Base-by-base conservation (phyloP, 1,139 yeast genomes). In the Lodderomyces orthopsilosis region DNA sequence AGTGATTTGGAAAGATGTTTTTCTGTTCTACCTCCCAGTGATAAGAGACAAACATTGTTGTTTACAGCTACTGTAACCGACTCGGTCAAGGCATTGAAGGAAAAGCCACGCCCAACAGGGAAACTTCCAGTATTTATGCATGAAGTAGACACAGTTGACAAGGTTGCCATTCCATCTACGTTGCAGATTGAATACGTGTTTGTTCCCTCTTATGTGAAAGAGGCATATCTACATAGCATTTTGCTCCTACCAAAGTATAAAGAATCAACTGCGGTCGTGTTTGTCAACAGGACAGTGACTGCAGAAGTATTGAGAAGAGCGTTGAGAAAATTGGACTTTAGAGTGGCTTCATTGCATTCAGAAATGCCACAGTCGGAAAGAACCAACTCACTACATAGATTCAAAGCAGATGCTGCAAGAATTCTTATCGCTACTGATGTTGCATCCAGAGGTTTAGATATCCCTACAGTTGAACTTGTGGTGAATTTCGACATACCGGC, bases 11-110 rank as follows among this genome's bases (percentile, higher is more conserved):
- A 78, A 43, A 70, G 80, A 36, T 89, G 97, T 56, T 77, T 93
- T 56, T 68, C 74, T 10, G 77, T 81, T 0, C 65, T 94, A 32
- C 97, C 98, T 0, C 65, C 77, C 1, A 70, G 94, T 2, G 76
- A 74, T 3, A 71, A 79, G 44, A 77, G 98, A 54, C 98, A 91
- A 62, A 93, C 97, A 0, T 68, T 91, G 40, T 66, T 93, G 39
- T 94, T 94, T 64, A 93, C 99, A 0, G 99, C 99, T 7, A 93
- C 99, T 0, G 86, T 93, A 9, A 93, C 98, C 0, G 97, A 90
- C 57, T 85, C 95, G 1, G 98, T 93, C 2, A 71, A 95, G 50
- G 76, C 89, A 0, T 70, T 94, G 48, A 84, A 85, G 51, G 86
- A 86, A 43, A 79, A 76, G 45, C 88, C 89, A 7, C 74, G 70